Evolutionary conservation across 495 filamentous ascomycete species (phyloP).

Genomic region (Hypoxylon crocopeplum): DNA sequence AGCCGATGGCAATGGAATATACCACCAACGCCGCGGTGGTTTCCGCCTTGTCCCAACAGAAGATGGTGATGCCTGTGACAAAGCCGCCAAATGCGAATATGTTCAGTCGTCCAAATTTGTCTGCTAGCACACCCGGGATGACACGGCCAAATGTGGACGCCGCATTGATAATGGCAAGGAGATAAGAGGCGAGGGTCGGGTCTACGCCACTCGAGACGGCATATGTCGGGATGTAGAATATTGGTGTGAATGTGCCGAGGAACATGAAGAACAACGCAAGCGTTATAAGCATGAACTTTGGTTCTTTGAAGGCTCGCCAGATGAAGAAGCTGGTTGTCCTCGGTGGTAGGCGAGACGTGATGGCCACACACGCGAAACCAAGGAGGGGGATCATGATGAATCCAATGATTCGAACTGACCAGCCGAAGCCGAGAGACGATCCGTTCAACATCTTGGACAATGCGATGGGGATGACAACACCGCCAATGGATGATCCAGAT

Average conservation of each 20-base stretch:
- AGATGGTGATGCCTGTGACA: slow-evolving; percentile 47
- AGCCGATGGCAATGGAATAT: slow-evolving; percentile 51
- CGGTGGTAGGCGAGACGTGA: slow-evolving; percentile 55
- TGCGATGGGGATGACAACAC: slow-evolving; percentile 58
- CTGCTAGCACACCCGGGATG: slow-evolving; percentile 61
- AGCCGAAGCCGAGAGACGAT: slow-evolving; percentile 59
- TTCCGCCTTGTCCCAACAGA: slow-evolving; percentile 49
- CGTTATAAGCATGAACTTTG: slow-evolving; percentile 47
- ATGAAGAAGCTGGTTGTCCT: slow-evolving; percentile 52
- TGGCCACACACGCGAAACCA: slow-evolving; percentile 46
- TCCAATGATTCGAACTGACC: slow-evolving; percentile 64
- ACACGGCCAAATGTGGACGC: slow-evolving; percentile 64
- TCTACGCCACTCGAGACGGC: slow-evolving; percentile 56
- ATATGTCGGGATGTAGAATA: slow-evolving; percentile 65
- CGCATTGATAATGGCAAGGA: slow-evolving; percentile 59
- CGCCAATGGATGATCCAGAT: slow-evolving; percentile 64
- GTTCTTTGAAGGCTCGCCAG: slow-evolving; percentile 48
- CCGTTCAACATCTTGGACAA: slow-evolving; percentile 50
- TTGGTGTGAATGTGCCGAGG: slow-evolving; percentile 61
- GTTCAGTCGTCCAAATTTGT: slow-evolving; percentile 62
- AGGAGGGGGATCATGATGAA: slow-evolving; percentile 63
- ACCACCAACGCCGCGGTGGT: slow-evolving; percentile 45
- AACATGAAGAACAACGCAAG: slow-evolving; percentile 51
- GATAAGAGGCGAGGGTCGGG: slow-evolving; percentile 59
- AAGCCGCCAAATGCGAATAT: slow-evolving; percentile 45